phyloP scores from a whole-genome alignment of 148 eudicot genomes.

The Cornus florida region DNA sequence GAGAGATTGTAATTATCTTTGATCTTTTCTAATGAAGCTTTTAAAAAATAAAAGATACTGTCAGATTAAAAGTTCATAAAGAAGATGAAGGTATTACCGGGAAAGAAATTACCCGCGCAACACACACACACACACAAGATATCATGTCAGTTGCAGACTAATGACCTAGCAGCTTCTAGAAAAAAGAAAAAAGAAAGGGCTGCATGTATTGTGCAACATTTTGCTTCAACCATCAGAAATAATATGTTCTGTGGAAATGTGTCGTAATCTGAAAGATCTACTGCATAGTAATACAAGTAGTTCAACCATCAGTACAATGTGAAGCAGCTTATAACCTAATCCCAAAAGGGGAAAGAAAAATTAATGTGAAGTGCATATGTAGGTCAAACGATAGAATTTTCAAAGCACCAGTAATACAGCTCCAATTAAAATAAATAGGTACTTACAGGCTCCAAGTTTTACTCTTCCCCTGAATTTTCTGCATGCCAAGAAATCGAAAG shows the following conservation, averaged over 20 bases:
- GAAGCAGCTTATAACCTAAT: background rate
- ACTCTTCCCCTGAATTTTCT: slow-evolving; percentile 45
- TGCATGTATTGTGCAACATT: background rate
- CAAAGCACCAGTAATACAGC: background rate
- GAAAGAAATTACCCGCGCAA: background rate
- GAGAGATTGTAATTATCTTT: too few species aligned
- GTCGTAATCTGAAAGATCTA: background rate
- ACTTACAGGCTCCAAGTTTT: slow-evolving; percentile 44
- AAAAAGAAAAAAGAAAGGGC: background rate
- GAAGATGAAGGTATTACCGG: background rate
- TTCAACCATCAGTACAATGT: background rate
- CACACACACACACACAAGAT: background rate
- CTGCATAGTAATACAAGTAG: background rate
- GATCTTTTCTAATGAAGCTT: too few species aligned
- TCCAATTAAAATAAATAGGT: background rate
- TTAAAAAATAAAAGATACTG: background rate
- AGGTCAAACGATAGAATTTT: background rate
- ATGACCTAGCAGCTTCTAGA: background rate
- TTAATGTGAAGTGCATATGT: background rate
- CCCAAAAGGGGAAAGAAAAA: background rate
- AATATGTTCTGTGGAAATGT: background rate
- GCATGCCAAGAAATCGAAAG: slow-evolving; percentile 33
- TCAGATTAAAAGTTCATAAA: background rate
- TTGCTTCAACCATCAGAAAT: background rate
- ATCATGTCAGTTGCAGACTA: background rate